Evolutionary conservation across 345 rosid species (phyloP), one percentile per base, ranked within the genome.

Genomic region (Mallotus nudiflorus): DNA sequence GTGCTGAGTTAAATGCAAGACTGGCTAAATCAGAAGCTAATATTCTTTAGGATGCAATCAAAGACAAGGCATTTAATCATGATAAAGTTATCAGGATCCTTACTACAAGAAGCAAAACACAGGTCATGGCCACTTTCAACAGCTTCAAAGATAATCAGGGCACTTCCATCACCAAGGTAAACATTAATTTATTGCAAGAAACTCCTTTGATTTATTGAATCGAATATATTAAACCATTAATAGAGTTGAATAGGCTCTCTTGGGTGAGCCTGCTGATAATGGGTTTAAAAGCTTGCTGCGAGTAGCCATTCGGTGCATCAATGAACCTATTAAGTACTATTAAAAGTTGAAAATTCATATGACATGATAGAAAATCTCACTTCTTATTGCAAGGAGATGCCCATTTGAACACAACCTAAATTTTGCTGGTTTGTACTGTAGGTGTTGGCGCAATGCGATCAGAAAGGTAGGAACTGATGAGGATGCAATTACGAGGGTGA

Each of bases 61-160:
- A 84, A 44, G 81, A 81, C 53, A 80, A 87, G 73, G 74, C 45
- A 1, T 66, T 69, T 45, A 76, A 84, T 72, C 86, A 85, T 45
- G 91, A 89, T 31, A 90, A 87, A 46, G 60, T 84, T 16, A 75
- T 89, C 12, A 74, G 95, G 70, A 87, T 89, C 62, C 39, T 89
- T 60, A 80, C 73, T 29, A 85, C 91, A 25, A 84, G 95, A 78
- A 87, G 91, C 85, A 87, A 77, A 77, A 19, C 68, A 13, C 95
- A 85, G 75, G 80, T 89, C 75, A 61, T 77, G 78, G 91, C 87
- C 0, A 85, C 90, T 49, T 82, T 87, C 84, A 89, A 87, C 65
- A 60, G 75, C 65, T 85, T 76, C 72, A 75, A 87, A 74, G 89
- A 89, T 37, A 73, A 78, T 5, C 84, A 75, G 12, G 76, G 82